Conservation (phyloP, 2,329 filamentous ascomycete genomes). For the Monascus ruber region DNA sequence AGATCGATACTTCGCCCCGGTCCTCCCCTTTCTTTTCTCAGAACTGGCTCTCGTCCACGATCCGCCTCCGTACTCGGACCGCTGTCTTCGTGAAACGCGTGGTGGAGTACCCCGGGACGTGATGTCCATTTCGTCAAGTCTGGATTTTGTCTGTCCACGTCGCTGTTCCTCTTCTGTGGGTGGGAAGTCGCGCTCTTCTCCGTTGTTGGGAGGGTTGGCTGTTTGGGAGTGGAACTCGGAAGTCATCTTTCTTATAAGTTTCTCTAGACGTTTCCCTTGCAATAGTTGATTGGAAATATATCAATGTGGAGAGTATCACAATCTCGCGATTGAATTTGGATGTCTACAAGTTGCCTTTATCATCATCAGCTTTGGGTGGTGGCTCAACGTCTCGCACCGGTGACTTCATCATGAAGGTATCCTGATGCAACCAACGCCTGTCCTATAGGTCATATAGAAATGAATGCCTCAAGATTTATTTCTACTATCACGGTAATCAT, state of each 20-base stretch:
- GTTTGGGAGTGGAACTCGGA: conserved; percentile 1
- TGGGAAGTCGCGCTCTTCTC: conserved; percentile 1
- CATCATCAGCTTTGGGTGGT: too few species aligned
- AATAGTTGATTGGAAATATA: too few species aligned
- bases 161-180: background rate
- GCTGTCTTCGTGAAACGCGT: conserved; percentile 2
- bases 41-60: conserved; percentile 1
- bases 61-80: conserved; percentile 2
- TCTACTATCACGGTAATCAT: background rate
- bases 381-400: background rate
- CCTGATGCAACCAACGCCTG: background rate
- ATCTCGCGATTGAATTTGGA: too few species aligned
- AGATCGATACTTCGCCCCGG: conserved; percentile 8
- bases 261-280: too few species aligned
- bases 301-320: too few species aligned
- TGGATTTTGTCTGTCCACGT: conserved; percentile 2
- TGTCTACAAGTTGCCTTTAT: too few species aligned
- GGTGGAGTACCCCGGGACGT: conserved; percentile 2
- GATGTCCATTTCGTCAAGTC: conserved; percentile 5
- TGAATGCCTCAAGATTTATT: background rate
- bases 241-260: background rate
- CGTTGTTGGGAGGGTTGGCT: conserved; percentile 2
- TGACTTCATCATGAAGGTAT: background rate
- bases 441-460: background rate
- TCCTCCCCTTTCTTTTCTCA: conserved; percentile 2